Base-by-base conservation (phyloP, 2,329 filamentous ascomycete genomes). In the Nigrospora sphaerica region DNA sequence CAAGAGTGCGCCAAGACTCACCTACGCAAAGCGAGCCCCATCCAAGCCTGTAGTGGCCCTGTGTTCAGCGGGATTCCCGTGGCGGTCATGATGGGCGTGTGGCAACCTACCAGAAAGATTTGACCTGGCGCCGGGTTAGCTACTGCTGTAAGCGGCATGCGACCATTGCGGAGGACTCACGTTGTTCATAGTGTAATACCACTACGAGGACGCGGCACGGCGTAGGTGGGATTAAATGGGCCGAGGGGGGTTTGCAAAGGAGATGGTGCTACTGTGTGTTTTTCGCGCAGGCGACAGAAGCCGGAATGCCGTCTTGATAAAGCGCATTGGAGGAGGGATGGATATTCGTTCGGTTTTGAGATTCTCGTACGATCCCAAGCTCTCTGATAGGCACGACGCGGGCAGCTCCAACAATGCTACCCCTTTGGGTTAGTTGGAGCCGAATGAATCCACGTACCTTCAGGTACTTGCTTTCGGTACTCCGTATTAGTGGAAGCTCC, bases 1-100 rank as follows among this genome's bases (percentile, higher is more conserved):
- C 42, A 28, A 44, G 23, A 47, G 45, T 23, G 39, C 32, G 13
- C 14, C 19, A 44, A 10, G 19, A 61, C 81, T 49, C 79, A 90
- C 86, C 90, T 57, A 86, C 75, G 63, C 91, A 93, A 46, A 97
- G 79, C 42, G 89, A 79, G 57, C 88, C 91, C 93, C 89, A 96
- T 62, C 93, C 93, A 61, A 92, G 72, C 87, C 90, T 95, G 55
- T 39, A 49, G 45, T 6, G 7, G 23, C 10, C 23, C 23, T 28
- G 23, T 28, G 28, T 32, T 44, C 6, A 31, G 35, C 35, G 16
- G 34, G 23, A 6, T n/a, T 36, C 11, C 32, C 35, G 39, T 38
- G 23, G 41, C 14, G 48, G 31, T 36, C 39, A 14, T 12, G 42
- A 49, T 42, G 36, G 48, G 50, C 45, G 47, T 47, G 37, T 35